phyloP scores from a whole-genome alignment of 2,329 filamentous ascomycete species.

The Botrytis deweyae region DNA sequence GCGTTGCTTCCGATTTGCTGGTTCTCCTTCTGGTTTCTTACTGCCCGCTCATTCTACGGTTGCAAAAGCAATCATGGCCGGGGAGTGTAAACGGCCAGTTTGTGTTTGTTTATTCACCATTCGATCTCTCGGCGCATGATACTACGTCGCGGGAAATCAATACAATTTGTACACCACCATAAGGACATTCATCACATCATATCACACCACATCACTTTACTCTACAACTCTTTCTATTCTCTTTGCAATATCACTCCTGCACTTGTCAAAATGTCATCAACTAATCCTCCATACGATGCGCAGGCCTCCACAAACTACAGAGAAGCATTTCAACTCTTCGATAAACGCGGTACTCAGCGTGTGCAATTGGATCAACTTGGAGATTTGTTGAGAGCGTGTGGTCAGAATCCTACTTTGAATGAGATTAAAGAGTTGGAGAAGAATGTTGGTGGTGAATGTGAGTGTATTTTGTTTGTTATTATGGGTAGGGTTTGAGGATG shows the following conservation, averaged over 20 bases:
- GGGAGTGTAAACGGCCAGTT: neutral
- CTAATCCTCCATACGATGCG: slow-evolving; percentile 38
- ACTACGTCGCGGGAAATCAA: neutral
- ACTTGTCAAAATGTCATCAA: slow-evolving; percentile 29
- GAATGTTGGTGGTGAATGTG: slow-evolving; percentile 86
- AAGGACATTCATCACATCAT: neutral
- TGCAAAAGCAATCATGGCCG: neutral
- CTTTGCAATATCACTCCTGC: neutral
- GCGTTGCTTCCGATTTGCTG: slow-evolving; percentile 4
- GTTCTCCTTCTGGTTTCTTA: neutral
- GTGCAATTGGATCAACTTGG: slow-evolving; percentile 84
- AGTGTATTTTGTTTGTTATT: slow-evolving; percentile 44
- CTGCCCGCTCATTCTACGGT: neutral
- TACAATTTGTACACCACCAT: neutral
- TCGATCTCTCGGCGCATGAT: neutral
- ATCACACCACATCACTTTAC: neutral
- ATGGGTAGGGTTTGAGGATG: neutral
- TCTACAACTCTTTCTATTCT: neutral
- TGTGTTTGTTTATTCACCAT: neutral
- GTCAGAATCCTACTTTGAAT: slow-evolving; percentile 92
- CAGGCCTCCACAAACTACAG: slow-evolving; percentile 97
- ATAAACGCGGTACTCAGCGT: slow-evolving; percentile 96
- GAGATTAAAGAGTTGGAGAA: slow-evolving; percentile 94
- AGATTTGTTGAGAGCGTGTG: slow-evolving; percentile 92
- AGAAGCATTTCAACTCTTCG: slow-evolving; percentile 99